phyloP scores from a whole-genome alignment of 2,329 filamentous ascomycete genomes.

The Alternaria gansuensis region DNA sequence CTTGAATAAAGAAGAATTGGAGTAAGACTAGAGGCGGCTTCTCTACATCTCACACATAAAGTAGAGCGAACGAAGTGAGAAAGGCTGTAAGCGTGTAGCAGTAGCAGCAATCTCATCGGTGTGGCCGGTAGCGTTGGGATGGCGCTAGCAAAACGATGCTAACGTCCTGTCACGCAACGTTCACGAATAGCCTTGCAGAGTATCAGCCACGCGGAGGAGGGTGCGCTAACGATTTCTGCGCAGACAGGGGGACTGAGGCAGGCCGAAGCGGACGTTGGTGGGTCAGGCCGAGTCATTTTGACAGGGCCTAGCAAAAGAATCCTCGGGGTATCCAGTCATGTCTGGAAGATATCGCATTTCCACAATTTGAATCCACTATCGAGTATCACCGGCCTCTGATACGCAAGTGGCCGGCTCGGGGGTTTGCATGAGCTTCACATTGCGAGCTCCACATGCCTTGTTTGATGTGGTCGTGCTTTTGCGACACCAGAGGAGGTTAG shows the following conservation, averaged over 20 bases:
- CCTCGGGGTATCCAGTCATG: conserved; percentile 26
- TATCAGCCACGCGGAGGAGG: conserved; percentile 34
- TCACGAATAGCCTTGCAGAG: conserved; percentile 31
- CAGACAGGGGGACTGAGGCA: conserved; percentile 35
- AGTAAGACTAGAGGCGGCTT: conserved; percentile 5
- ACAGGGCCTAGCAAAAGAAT: conserved; percentile 34
- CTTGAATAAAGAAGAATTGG: conserved; percentile 9
- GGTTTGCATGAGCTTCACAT: conserved; percentile 31
- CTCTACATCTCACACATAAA: conserved; percentile 15
- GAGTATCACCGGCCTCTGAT: conserved; percentile 20
- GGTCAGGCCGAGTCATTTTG: conserved; percentile 30
- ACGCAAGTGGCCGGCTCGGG: conserved; percentile 25
- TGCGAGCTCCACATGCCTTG: conserved; percentile 32
- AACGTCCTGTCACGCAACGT: conserved; percentile 33
- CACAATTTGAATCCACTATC: conserved; percentile 21
- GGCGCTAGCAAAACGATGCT: conserved; percentile 25
- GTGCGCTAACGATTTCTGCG: conserved; percentile 30
- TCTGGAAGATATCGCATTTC: conserved; percentile 27
- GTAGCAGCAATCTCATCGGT: conserved; percentile 16
- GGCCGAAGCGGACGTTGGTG: conserved; percentile 46
- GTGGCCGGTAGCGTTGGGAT: conserved; percentile 31
- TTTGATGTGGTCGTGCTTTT: conserved; percentile 29
- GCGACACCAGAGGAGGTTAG: conserved; percentile 21
- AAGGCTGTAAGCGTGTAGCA: conserved; percentile 14
- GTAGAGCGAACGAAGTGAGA: conserved; percentile 18